Evolutionary conservation across 495 filamentous ascomycete genomes (phyloP), one percentile per base, ranked within the genome.

Genomic region (Aspergillus ellipticus): DNA sequence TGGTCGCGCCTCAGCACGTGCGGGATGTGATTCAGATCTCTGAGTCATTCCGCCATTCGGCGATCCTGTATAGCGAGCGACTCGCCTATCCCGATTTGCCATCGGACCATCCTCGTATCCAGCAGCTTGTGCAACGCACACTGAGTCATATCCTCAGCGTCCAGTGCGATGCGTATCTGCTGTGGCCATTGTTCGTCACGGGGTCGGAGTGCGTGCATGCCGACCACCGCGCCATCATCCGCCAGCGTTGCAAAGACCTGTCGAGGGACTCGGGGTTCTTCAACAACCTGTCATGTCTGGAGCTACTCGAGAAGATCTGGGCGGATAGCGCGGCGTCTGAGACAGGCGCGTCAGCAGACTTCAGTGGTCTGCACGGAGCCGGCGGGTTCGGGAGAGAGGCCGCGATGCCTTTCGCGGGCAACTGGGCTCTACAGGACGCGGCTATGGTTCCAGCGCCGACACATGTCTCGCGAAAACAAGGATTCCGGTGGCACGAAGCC

Each of bases 131-230:
- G 37, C 82, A 82, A 53, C 83, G 87, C 52, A 86, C 92, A 9
- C 79, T 96, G 49, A 87, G 85, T 67, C 91, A 94, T 69, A 86
- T 95, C 35, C 84, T 84, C 13, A 83, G 84, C 49, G 85, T 96
- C 20, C 82, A 89, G 56, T 81, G 85, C 2, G 89, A 94, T 69
- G 93, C 96, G 65, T 96, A 94, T 62, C 75, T 97, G 21, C 83
- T 97, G 2, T 97, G 93, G 93, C 92, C 93, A 8, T 79, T 97
- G 9, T 96, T 96, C 66, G 87, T 97, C 48, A 87, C 85, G 0
- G 92, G 93, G 26, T 90, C 89, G 20, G 93, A 96, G 74, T 96
- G 92, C 66, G 89, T 96, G 51, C 85, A 87, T 51, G 87, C 90
- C 58, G 75, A 85, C 35, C 89, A 96, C 58, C 86, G 92, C 52